Base-by-base conservation (phyloP, 192 early-diverging fungal species). In the Coemansia sp. region DNA sequence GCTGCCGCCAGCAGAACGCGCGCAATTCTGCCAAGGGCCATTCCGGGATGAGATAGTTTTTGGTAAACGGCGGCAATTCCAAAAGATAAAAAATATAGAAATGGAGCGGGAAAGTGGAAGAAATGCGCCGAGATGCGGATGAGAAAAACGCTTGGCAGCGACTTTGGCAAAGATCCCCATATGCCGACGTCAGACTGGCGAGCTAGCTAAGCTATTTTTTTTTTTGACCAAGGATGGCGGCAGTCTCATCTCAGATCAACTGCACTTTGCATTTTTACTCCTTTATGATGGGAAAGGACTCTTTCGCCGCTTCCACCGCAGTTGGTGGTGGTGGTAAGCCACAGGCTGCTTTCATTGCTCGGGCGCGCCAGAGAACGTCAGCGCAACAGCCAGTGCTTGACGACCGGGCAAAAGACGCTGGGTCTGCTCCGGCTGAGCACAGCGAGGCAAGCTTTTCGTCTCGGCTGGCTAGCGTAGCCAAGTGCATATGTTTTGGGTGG, bases 281-380 rank as follows among this genome's bases (percentile, higher is more conserved):
- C 7, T 20, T 4, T 20, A 65, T 65, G 63, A 31, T 50, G 28
- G 33, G 26, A 39, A 52, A 41, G 16, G 50, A 50, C 25, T 6
- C 61, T 38, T 33, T 21, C 16, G 26, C 21, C 41, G 12, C 16
- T 20, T 2, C 45, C 12, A 35, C 39, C 20, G 1, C 43, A 10
- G 23, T 33, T 58, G 39, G 35, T 26, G 12, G 13, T 45, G 64
- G 65, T 13, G 26, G 36, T 36, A 58, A 23, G 16, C 56, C 48
- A n/a, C 76, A 69, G 33, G 48, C 76, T 11, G 64, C 60, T 37
- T 78, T 66, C 56, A 64, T 78, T 37, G 57, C 70, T 16, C 62
- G 64, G 64, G 62, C 67, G 13, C 63, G 62, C 21, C 70, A 62
- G 58, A 67, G 63, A n/a, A 16, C 60, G 8, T 36, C 37, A 18